Conservation (phyloP, 2,329 filamentous ascomycete genomes). For the Apiospora pterosperma region DNA sequence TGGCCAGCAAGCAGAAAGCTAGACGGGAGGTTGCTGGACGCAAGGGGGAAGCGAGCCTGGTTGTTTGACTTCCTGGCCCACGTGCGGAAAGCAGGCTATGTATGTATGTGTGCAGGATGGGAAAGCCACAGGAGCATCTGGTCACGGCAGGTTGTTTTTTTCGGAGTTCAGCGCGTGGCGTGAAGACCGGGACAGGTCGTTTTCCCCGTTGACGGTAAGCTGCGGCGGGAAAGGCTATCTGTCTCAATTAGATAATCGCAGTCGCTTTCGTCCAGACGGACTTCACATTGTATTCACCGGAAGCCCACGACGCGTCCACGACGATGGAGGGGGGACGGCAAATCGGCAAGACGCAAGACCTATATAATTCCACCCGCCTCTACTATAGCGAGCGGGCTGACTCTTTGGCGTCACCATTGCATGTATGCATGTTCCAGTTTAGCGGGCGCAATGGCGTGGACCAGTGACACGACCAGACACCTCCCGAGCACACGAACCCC, state of each 20-base stretch:
- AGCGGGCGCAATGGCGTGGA: background rate
- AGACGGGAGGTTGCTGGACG: background rate
- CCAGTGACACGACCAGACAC: background rate
- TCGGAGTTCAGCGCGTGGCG: background rate
- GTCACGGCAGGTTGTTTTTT: background rate
- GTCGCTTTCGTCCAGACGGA: background rate
- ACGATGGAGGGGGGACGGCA: background rate
- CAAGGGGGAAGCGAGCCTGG: background rate
- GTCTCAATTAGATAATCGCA: no score
- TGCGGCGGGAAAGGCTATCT: no score
- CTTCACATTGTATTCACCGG: background rate
- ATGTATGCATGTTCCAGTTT: background rate
- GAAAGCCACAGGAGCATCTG: background rate
- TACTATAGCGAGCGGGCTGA: no score
- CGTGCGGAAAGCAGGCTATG: background rate
- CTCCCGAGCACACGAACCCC: background rate
- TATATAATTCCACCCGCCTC: background rate
- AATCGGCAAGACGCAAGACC: background rate
- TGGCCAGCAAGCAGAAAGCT: background rate
- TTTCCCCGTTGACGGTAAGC: background rate
- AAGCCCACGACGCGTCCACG: background rate
- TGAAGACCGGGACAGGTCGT: background rate
- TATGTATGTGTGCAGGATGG: background rate
- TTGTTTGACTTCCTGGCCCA: background rate
- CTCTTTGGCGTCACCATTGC: no score